Base-by-base conservation (phyloP, 306 rosid genomes). In the Ochetophila trinervis region DNA sequence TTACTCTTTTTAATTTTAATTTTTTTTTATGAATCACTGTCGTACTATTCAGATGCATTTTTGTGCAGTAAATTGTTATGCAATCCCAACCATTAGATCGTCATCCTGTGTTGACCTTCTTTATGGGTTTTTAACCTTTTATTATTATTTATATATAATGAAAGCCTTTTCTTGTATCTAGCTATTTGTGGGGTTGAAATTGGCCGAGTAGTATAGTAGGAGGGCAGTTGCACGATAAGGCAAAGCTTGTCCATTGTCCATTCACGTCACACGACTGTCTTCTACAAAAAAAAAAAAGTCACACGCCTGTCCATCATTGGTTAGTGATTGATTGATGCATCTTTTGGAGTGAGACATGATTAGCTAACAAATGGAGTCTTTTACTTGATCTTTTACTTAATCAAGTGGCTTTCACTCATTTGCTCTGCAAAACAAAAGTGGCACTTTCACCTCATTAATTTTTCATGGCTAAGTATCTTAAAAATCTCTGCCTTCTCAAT, bases 271-370 rank as follows among this genome's bases (percentile, higher is more conserved):
- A 7, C 42, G 9, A 36, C n/a, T n/a, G n/a, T n/a, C n/a, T n/a
- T n/a, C n/a, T n/a, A n/a, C n/a, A n/a, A n/a, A n/a, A n/a, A n/a
- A n/a, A n/a, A n/a, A n/a, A n/a, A 36, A 5, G 42, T 36, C 42
- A 36, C 45, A 9, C 11, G 12, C 6, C 16, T 9, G 49, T 49
- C 32, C 20, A 76, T 50, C 66, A 61, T 50, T 32, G 63, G 62
- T 61, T 18, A 48, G 56, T 48, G 79, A 75, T 55, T 48, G 79
- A 75, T 55, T 35, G 65, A 68, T 32, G 37, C 10, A 57, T 22
- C 53, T 61, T 36, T 50, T 23, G 14, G 20, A 51, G 42, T 12
- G 5, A 24, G 58, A 51, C 34, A 49, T 60, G 19, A 50, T 37
- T 30, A 36, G 19, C 12, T 3, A 34, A 11, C 59, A 65, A 19